Percentiles rank a stretch among this genome's conserved stretches.
These are phyloP conservation scores for Asterophora lycoperdoides DNA, from an alignment of 768 basidiomycete species.

Conservation along the genomic window DNA sequence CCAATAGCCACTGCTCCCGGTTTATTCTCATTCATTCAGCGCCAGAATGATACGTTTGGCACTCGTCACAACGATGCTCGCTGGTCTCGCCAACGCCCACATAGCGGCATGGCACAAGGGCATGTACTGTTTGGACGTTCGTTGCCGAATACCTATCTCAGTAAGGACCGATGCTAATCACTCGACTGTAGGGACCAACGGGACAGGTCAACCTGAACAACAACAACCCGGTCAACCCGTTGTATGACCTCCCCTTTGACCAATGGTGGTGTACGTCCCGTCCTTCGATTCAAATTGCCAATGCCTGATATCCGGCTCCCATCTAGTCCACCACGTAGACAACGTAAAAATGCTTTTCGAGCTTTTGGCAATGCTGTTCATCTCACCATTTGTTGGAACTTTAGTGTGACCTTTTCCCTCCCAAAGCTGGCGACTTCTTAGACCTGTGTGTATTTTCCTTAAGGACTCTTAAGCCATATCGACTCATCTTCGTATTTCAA, in stretches of 20 bases:
- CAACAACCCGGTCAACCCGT: slow-evolving; percentile 34
- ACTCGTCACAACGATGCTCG: slow-evolving; percentile 4
- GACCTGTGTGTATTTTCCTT: slow-evolving; percentile 33
- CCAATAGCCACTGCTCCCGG: too few species aligned
- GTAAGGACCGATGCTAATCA: not conserved
- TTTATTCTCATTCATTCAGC: slow-evolving; percentile 3
- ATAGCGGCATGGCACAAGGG: slow-evolving; percentile 37
- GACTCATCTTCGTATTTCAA: not conserved
- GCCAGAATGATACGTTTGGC: slow-evolving; percentile 3
- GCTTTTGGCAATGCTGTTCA: not conserved
- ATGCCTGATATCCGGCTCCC: not conserved
- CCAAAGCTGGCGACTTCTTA: slow-evolving; percentile 36
- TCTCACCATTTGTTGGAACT: not conserved
- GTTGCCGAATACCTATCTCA: slow-evolving; percentile 8
- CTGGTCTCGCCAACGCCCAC: slow-evolving; percentile 31
- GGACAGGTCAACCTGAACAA: slow-evolving; percentile 34
- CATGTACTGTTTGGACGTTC: slow-evolving; percentile 46
- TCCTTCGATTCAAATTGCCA: not conserved
- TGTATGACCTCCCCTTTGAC: slow-evolving; percentile 36
- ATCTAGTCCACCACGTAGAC: slow-evolving; percentile 34
- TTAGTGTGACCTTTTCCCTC: slow-evolving; percentile 42
- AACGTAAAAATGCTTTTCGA: slow-evolving; percentile 21
- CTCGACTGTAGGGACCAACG: slow-evolving; percentile 24
- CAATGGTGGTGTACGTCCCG: slow-evolving; percentile 46
- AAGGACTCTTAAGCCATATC: not conserved